Base-by-base conservation (phyloP, 2,329 filamentous ascomycete species). In the Sporothrix euskadiensis region DNA sequence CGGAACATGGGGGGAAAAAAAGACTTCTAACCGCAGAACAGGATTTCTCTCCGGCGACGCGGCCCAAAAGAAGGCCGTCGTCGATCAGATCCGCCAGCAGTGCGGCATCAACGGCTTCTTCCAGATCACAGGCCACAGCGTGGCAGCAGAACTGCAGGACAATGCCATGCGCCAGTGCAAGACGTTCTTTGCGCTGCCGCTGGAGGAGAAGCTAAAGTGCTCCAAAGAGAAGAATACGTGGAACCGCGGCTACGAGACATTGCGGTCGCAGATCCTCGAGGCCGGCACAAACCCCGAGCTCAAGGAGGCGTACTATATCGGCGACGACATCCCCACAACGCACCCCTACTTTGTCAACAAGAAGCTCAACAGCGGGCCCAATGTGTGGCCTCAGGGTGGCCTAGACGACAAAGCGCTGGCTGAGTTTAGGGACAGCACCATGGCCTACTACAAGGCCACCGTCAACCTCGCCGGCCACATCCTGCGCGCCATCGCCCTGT, bases 31-130 rank as follows among this genome's bases (percentile, higher is more conserved):
- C 59, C 1, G 39, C 39, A 39, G 14, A 10, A 4, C 22, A 75
- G 75, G 65, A 7, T 76, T 76, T 30, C 74, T 70, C 61, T 74
- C 74, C 1, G 47, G 49, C 1, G 72, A 75, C 35, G 9, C 69
- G 16, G 52, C 54, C 12, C n/a, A 26, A 41, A 74, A 73, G 47
- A 44, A 74, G 56, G 49, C 63, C 14, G 70, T 76, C 5, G 73
- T 76, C 1, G 66, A 73, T 39, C 75, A 75, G 71, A 74, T 76
- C 68, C 80, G 83, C 6, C 76, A 79, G 41, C 83, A 83, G 69
- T 86, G 84, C 75, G 78, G 81, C 22, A 78, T 83, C 80, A 76
- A 86, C 81, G 86, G 86, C 4, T 88, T 88, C 79, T 87, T 88
- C 79, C 85, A 87, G 76, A 82, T 88, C 69, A 81, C 81, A 8